A percentile compares a stretch with the other conserved stretches of the same genome.
Evolutionary conservation across 1,284 basidiomycete genomes (phyloP).

Genomic region (Polyporus tsugae): DNA sequence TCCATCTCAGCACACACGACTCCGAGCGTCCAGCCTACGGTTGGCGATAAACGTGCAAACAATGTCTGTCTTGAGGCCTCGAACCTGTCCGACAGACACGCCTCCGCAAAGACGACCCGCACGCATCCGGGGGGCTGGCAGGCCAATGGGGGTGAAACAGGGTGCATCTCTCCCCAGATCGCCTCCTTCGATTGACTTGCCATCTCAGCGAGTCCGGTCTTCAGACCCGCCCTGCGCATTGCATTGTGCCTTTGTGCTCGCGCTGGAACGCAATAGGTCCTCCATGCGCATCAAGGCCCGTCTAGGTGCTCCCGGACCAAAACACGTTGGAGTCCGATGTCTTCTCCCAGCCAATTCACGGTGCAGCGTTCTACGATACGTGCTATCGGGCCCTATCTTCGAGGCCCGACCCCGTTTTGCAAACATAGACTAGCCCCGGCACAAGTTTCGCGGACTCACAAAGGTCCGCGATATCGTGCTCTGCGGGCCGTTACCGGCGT

Average conservation of each 20-base stretch:
- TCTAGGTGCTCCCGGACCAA: constrained; percentile 12
- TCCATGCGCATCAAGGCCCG: constrained; percentile 20
- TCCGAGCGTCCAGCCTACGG: neutral
- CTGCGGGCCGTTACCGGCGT: constrained; percentile 15
- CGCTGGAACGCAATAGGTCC: neutral
- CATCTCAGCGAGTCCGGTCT: constrained; percentile 8
- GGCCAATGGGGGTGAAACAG: constrained; percentile 18
- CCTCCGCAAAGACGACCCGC: neutral
- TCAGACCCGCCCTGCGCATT: constrained; percentile 5
- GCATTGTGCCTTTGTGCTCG: neutral
- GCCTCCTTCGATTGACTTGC: constrained; percentile 14
- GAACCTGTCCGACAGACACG: neutral
- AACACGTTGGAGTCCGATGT: constrained; percentile 17
- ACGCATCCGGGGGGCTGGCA: constrained; percentile 2
- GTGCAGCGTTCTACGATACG: too few species aligned
- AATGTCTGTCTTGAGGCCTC: constrained; percentile 23
- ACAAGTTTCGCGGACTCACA: constrained; percentile 16
- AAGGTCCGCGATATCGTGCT: constrained; percentile 1
- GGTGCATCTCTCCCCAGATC: constrained; percentile 24
- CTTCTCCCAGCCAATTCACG: constrained; percentile 2
- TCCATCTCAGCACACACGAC: neutral
- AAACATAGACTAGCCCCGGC: neutral
- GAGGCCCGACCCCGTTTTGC: constrained; percentile 8
- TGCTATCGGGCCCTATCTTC: constrained; percentile 11
- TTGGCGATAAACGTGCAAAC: constrained; percentile 22